A percentile compares a stretch with the other conserved stretches of the same genome.
Conservation (phyloP, 805 yeast species). For the Myxozyma lipomycoides region DNA sequence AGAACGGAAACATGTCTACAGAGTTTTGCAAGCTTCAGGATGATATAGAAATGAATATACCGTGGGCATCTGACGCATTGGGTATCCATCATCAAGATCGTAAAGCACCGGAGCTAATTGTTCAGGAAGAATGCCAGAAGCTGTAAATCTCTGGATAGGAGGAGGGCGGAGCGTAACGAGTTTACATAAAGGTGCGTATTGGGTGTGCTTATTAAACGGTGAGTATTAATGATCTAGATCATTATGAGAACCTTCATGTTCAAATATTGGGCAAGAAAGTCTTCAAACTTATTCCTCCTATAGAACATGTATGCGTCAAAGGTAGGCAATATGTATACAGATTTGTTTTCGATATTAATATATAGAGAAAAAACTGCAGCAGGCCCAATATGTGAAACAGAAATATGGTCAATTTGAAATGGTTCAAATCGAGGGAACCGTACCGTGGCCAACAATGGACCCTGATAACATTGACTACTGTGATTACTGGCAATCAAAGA, state of each 20-base stretch:
- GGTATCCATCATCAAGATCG: constrained; percentile 5
- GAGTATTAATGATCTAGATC: constrained; percentile 18
- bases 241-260: constrained; percentile 39
- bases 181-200: constrained; percentile 27
- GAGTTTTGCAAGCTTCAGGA: constrained; percentile 30
- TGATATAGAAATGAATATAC: constrained; percentile 24
- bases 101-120: background rate
- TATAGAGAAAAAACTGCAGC: constrained; percentile 33
- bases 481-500: constrained; percentile 9
- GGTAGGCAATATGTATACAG: constrained; percentile 4
- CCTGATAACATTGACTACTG: constrained; percentile 6
- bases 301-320: constrained; percentile 19
- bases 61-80: constrained; percentile 28
- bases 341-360: background rate
- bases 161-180: constrained; percentile 31
- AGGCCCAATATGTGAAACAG: constrained; percentile 32
- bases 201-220: no score
- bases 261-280: constrained; percentile 38
- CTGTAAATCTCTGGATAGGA: constrained; percentile 43
- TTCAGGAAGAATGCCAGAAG: constrained; percentile 33
- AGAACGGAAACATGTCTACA: constrained; percentile 37
- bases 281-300: constrained; percentile 38
- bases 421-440: constrained; percentile 13
- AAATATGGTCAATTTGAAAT: constrained; percentile 22
- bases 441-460: constrained; percentile 26